Percentiles rank a stretch among this genome's conserved stretches.
phyloP scores from a whole-genome alignment of 169 alveolate genomes.

The Cryptosporidium ryanae region DNA sequence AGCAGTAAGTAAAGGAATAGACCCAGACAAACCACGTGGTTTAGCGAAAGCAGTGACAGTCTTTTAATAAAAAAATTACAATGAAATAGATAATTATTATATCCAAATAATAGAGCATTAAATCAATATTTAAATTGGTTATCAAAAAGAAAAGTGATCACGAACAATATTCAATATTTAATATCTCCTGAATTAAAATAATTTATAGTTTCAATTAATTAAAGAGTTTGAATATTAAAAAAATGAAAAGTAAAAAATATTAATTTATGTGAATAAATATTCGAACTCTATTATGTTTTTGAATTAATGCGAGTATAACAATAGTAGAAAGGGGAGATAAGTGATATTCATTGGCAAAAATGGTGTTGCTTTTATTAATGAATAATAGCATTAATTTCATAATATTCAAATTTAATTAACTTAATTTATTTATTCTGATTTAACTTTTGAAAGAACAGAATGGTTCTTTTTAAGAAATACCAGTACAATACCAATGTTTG shows the following conservation, averaged over 20 bases:
- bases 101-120: slow-evolving; percentile 8
- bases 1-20: slow-evolving; percentile 80
- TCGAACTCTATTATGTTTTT: no score
- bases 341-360: no score
- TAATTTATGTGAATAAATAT: no score
- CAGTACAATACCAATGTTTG: slow-evolving; percentile 75
- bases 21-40: slow-evolving; percentile 91
- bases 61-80: background rate
- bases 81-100: slow-evolving; percentile 49
- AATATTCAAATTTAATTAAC: no score
- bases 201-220: slow-evolving; percentile 42
- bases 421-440: slow-evolving; percentile 22
- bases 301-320: no score
- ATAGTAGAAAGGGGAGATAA: no score
- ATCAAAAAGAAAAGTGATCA: slow-evolving; percentile 63
- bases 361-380: no score
- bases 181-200: slow-evolving; percentile 68
- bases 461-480: slow-evolving; percentile 32
- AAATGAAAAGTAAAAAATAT: slow-evolving; percentile 53
- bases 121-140: slow-evolving; percentile 68
- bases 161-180: slow-evolving; percentile 49
- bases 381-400: no score
- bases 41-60: slow-evolving; percentile 88
- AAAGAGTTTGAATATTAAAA: slow-evolving; percentile 63
- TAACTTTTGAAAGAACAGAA: slow-evolving; percentile 18